Evolutionary conservation across 139 green algal species (phyloP), one percentile per base, ranked within the genome.

Genomic region (Edaphochlamys debaryana): DNA sequence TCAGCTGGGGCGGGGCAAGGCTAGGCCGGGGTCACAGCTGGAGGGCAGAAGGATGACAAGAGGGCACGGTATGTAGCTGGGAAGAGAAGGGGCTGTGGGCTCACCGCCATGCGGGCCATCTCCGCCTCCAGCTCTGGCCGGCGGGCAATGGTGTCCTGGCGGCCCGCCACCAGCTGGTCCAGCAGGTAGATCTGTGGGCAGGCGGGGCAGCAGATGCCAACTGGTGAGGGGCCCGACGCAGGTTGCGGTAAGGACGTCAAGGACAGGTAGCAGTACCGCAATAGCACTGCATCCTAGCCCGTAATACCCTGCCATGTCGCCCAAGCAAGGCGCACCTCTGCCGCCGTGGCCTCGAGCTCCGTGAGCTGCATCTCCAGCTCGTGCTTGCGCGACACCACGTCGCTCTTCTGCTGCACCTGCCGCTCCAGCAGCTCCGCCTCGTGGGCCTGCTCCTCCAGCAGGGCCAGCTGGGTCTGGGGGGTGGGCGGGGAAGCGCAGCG

Each of bases 291-390:
- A n/a, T n/a, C n/a, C n/a, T n/a, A n/a, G n/a, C n/a, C n/a, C n/a
- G n/a, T n/a, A n/a, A n/a, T n/a, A n/a, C n/a, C n/a, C n/a, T n/a
- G n/a, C n/a, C n/a, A n/a, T n/a, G n/a, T n/a, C n/a, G n/a, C n/a
- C n/a, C n/a, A n/a, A n/a, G n/a, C n/a, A n/a, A n/a, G 45, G 11
- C 45, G 45, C 64, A 83, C 77, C 77, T 83, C 77, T 4, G 77
- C 77, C 4, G 77, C 64, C 2, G 77, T 67, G 9, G 77, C 77
- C 66, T 83, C 77, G n/a, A 83, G 77, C 62, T 83, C 77, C 32
- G 77, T 69, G 40, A 85, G 67, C 79, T 79, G 67, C 68, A 85
- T 36, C 79, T 85, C 67, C 67, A 85, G 79, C 67, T 77, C 67
- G 56, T 85, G 79, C 68, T 78, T 85, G 41, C 64, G 52, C 0